These are phyloP conservation scores for Suillus fuscotomentosus DNA, from an alignment of 768 basidiomycete genomes.

Conservation along the genomic window DNA sequence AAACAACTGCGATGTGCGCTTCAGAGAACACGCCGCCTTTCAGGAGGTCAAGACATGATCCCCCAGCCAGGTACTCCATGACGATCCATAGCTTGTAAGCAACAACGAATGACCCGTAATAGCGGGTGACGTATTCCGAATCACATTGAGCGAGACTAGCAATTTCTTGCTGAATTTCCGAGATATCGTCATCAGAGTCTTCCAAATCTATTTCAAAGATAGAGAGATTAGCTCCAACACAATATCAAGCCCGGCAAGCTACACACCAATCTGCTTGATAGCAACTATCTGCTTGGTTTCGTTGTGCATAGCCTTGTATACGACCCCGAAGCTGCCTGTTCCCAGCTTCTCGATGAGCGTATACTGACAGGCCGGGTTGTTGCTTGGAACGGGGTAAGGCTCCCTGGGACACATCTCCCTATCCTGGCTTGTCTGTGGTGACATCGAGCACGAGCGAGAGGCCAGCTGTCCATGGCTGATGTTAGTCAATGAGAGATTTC, in stretches of 20 bases:
- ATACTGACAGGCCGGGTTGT: conserved; percentile 87
- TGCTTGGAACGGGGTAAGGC: conserved; percentile 69
- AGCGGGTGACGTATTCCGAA: conserved; percentile 94
- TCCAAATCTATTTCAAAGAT: conserved; percentile 72
- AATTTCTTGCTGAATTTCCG: conserved; percentile 98
- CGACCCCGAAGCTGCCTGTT: conserved; percentile 93
- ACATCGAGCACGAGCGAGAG: conserved; percentile 47
- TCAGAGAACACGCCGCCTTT: conserved; percentile 91
- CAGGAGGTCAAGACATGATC: conserved; percentile 95
- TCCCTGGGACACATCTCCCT: conserved; percentile 43
- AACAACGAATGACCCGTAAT: conserved; percentile 96
- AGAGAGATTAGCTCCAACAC: conserved; percentile 5
- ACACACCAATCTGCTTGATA: conserved; percentile 94
- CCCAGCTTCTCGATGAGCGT: conserved; percentile 95
- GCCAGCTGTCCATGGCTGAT: conserved; percentile 21
- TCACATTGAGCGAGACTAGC: conserved; percentile 94
- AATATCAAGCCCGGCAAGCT: conserved; percentile 15
- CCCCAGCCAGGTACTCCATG: conserved; percentile 99
- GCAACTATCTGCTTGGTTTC: conserved; percentile 94
- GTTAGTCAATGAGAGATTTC: conserved; percentile 38
- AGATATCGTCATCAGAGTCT: conserved; percentile 97
- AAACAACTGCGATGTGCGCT: conserved; percentile 91
- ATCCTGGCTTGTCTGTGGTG: conserved; percentile 43
- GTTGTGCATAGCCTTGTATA: conserved; percentile 97
- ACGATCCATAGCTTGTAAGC: conserved; percentile 98